Percentiles rank a stretch among this genome's conserved stretches.
These are phyloP conservation scores for Diaporthe vaccinii DNA, from an alignment of 2,329 filamentous ascomycete species.

Conservation along the genomic window DNA sequence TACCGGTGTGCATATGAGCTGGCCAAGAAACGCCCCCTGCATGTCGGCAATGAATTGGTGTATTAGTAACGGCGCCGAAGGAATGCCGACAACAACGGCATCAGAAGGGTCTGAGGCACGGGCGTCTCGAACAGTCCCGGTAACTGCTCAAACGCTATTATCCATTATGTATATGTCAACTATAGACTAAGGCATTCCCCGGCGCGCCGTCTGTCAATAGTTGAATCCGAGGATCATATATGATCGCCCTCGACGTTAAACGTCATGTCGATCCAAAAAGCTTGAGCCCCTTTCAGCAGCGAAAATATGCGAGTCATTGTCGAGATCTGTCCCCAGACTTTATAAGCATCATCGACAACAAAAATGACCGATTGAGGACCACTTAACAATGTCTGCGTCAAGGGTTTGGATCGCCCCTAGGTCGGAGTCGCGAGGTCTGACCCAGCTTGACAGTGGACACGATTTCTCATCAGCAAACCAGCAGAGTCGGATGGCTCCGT, in stretches of 20 bases:
- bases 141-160: neutral
- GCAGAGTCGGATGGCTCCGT: constrained; percentile 1
- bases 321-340: constrained; percentile 1
- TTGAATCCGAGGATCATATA: neutral
- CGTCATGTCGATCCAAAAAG: constrained; percentile 6
- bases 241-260: neutral
- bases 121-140: neutral
- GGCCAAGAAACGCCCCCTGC: constrained; percentile 23
- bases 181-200: neutral
- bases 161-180: neutral
- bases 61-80: constrained; percentile 11
- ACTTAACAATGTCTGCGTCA: constrained; percentile 2
- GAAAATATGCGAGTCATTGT: neutral
- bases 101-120: neutral
- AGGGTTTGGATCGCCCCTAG: constrained; percentile 1
- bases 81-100: constrained; percentile 2
- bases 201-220: constrained; percentile 2
- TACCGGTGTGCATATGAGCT: constrained; percentile 2
- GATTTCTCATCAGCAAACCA: constrained; percentile 6
- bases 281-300: neutral
- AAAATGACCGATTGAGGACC: constrained; percentile 20
- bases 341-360: neutral
- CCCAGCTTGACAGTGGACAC: constrained; percentile 5
- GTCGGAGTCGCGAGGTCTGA: constrained; percentile 15
- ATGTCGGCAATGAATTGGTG: neutral